Evolutionary conservation across 805 yeast species (phyloP).

Genomic region (Lipomyces yamadae): DNA sequence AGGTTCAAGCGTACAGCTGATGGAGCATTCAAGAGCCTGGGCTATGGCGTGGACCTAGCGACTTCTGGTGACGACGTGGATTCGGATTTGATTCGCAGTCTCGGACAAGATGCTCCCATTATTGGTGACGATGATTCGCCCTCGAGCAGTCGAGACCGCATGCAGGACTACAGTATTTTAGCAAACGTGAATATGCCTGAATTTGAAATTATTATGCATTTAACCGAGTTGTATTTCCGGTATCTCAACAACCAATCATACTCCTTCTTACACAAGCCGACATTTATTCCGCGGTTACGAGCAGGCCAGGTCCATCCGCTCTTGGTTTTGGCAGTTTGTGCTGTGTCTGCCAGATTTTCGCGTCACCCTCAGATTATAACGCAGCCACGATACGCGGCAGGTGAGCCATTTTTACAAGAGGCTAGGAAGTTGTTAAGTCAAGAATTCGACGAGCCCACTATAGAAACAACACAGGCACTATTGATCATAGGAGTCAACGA

Average conservation of each 20-base stretch:
- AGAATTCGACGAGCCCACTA: conserved; percentile 43
- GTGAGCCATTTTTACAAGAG: conserved; percentile 39
- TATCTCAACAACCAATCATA: conserved; percentile 47
- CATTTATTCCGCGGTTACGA: conserved; percentile 42
- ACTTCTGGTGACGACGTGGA: conserved; percentile 26
- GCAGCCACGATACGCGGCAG: conserved; percentile 39
- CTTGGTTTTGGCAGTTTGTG: conserved; percentile 45
- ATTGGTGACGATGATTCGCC: conserved; percentile 27
- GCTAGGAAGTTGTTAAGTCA: conserved; percentile 40
- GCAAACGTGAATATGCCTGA: conserved; percentile 38
- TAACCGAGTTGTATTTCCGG: conserved; percentile 46
- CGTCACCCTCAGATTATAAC: conserved; percentile 43
- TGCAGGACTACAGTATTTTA: conserved; percentile 15
- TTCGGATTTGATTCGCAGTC: conserved; percentile 19
- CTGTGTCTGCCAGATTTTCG: conserved; percentile 46
- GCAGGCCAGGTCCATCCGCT: conserved; percentile 42
- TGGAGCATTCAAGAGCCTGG: conserved; percentile 25
- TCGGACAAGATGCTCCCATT: conserved; percentile 10
- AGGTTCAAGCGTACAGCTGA: conserved; percentile 32
- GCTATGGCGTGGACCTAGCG: neutral
- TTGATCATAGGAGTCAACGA: conserved; percentile 46
- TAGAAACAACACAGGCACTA: conserved; percentile 47
- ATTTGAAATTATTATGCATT: conserved; percentile 41
- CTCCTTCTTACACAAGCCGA: conserved; percentile 45
- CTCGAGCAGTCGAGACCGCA: conserved; percentile 31